A percentile compares a stretch with the other conserved stretches of the same genome.
Conservation (phyloP, 2,329 filamentous ascomycete genomes). For the Xylariales sp. region DNA sequence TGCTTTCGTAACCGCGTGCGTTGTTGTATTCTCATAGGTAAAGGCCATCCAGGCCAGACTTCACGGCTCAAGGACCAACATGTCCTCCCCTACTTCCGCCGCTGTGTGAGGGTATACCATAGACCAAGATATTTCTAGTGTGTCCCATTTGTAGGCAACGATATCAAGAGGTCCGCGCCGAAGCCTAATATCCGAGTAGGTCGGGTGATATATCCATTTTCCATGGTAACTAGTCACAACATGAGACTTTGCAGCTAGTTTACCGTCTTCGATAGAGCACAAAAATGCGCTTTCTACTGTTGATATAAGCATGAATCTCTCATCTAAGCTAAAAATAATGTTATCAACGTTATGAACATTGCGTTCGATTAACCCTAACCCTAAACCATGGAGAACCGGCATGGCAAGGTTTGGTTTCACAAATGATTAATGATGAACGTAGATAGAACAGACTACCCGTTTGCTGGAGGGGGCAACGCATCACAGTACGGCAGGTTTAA, state of each 20-base stretch:
- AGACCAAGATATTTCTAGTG: neutral
- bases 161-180: neutral
- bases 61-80: neutral
- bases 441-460: conserved; percentile 34
- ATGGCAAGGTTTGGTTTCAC: conserved; percentile 10
- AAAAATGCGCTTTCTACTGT: neutral
- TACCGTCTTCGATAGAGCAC: conserved; percentile 12
- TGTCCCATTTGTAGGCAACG: conserved; percentile 4
- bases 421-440: conserved; percentile 32
- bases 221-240: too few species aligned
- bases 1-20: neutral
- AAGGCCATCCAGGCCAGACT: neutral
- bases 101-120: too few species aligned
- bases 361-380: neutral
- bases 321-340: neutral
- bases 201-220: conserved; percentile 1
- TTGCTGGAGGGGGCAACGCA: conserved; percentile 30
- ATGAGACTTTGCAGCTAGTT: neutral
- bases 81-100: neutral
- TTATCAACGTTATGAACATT: neutral
- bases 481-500: conserved; percentile 26
- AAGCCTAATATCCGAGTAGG: neutral
- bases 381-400: conserved; percentile 34
- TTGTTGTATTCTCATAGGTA: neutral
- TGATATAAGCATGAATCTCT: neutral